Percentiles rank a stretch among this genome's conserved stretches.
Conservation (phyloP, 192 early-diverging fungal species). For the Mortierella alpina region DNA sequence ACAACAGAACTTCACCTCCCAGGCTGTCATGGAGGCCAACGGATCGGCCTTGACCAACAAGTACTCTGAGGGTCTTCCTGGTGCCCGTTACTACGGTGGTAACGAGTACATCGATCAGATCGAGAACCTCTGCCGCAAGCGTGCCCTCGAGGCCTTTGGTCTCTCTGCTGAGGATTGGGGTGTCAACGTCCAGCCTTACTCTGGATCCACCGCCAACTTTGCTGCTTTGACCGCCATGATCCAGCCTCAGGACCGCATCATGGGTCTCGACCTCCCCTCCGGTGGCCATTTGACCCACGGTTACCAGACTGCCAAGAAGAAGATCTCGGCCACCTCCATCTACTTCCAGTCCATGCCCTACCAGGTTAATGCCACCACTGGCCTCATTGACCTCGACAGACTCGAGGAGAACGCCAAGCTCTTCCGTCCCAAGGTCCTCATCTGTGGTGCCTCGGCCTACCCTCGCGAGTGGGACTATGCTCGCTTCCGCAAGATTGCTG, state of each 20-base stretch:
- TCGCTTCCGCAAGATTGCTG: conserved; percentile 95
- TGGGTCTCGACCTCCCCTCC: conserved; percentile 99
- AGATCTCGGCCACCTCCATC: conserved; percentile 99
- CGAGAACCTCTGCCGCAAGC: conserved; percentile 95
- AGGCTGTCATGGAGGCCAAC: conserved; percentile 99
- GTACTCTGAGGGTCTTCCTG: conserved; percentile 99
- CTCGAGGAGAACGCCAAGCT: conserved; percentile 93
- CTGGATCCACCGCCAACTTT: conserved; percentile 99
- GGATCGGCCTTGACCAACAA: conserved; percentile 99
- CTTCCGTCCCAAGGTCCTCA: conserved; percentile 98
- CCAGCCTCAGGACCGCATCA: conserved; percentile 96
- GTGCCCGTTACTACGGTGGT: conserved; percentile 99
- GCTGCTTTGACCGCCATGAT: conserved; percentile 96
- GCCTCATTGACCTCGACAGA: conserved; percentile 93
- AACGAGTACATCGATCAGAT: conserved; percentile 98
- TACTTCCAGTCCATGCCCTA: conserved; percentile 99
- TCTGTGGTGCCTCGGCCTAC: conserved; percentile 99
- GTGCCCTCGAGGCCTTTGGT: conserved; percentile 94
- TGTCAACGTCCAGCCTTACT: conserved; percentile 99
- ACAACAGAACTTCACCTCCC: conserved; percentile 96
- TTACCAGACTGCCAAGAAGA: conserved; percentile 99
- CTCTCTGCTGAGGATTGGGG: conserved; percentile 94
- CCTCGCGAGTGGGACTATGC: conserved; percentile 99
- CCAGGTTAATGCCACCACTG: conserved; percentile 89
- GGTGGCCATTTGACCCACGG: conserved; percentile 99